Base-by-base conservation (phyloP, 1,284 basidiomycete genomes). In the Paramarasmius palmivorus region DNA sequence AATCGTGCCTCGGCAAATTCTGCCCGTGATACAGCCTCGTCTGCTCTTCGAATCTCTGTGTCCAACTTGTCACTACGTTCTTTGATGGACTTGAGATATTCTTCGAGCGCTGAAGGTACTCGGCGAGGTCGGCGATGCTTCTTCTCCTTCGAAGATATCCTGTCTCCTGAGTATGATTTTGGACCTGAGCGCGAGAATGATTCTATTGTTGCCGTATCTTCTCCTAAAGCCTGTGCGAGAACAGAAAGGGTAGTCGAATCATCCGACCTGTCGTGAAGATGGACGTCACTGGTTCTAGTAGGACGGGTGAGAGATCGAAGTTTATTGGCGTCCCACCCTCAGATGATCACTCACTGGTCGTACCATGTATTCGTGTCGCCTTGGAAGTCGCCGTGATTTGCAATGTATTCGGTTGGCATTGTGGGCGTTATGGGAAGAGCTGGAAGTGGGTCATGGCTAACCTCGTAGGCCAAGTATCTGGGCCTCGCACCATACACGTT, bases 31-130 rank as follows among this genome's bases (percentile, higher is more conserved):
- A 76, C 76, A 0, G 79, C 78, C 36, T 77, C 72, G 50, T 80
- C 78, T 23, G 78, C 81, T 42, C 79, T 72, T 39, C 76, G 75
- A 52, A 74, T 78, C 68, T 86, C 84, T 53, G 74, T 69, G 61
- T 86, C 81, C 26, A 88, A 71, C 39, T 77, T 74, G 49, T 84
- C 81, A 34, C 74, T 76, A 4, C 83, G 77, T 46, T 68, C 72
- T 63, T 83, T 86, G 56, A 87, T 73, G 54, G 78, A 77, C 55
- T 76, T 73, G 26, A 75, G 74, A 60, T 85, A 81, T 49, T 78
- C 77, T 64, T 86, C 82, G 64, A 85, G 82, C 57, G 86, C 84
- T n/a, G 78, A 77, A 26, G 86, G 74, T 9, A 66, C 65, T 19
- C 10, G 65, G 55, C 20, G 32, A 34, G 20, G 22, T 22, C 26